Evolutionary conservation across 2,329 filamentous ascomycete species (phyloP).

Genomic region (Fusarium equiseti): DNA sequence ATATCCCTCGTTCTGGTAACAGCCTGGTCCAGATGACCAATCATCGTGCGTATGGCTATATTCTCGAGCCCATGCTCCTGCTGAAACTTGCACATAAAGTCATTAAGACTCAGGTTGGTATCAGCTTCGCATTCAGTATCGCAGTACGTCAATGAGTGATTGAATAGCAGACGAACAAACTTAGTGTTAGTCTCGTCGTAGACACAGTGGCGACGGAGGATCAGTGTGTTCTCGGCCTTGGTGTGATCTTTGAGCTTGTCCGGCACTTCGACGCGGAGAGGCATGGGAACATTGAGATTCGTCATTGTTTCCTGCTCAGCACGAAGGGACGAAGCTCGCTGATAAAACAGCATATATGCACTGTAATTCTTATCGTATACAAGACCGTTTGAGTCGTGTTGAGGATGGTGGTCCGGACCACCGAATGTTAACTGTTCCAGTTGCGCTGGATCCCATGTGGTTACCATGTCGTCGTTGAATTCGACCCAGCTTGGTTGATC

Average conservation of each 20-base stretch:
- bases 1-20: slow-evolving; percentile 77
- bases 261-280: slow-evolving; percentile 60
- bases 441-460: slow-evolving; percentile 76
- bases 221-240: slow-evolving; percentile 75
- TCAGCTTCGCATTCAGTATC: slow-evolving; percentile 12
- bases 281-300: slow-evolving; percentile 47
- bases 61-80: slow-evolving; percentile 55
- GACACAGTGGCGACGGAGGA: slow-evolving; percentile 82
- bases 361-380: slow-evolving; percentile 79
- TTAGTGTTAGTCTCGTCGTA: slow-evolving; percentile 78
- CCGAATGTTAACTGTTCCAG: slow-evolving; percentile 86
- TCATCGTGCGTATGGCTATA: slow-evolving; percentile 64
- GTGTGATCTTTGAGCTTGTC: slow-evolving; percentile 69
- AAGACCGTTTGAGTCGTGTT: slow-evolving; percentile 60
- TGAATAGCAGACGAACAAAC: slow-evolving; percentile 74
- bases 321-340: slow-evolving; percentile 77
- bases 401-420: slow-evolving; percentile 69
- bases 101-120: slow-evolving; percentile 9
- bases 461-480: slow-evolving; percentile 92
- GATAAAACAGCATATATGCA: slow-evolving; percentile 98
- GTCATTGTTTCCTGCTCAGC: slow-evolving; percentile 62
- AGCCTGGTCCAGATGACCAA: slow-evolving; percentile 81
- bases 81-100: slow-evolving; percentile 13
- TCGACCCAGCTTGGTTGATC: slow-evolving; percentile 78
- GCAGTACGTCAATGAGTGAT: slow-evolving; percentile 64